These are phyloP conservation scores for Fusarium acutatum DNA, from an alignment of 2,329 filamentous ascomycete genomes.

Conservation along the genomic window DNA sequence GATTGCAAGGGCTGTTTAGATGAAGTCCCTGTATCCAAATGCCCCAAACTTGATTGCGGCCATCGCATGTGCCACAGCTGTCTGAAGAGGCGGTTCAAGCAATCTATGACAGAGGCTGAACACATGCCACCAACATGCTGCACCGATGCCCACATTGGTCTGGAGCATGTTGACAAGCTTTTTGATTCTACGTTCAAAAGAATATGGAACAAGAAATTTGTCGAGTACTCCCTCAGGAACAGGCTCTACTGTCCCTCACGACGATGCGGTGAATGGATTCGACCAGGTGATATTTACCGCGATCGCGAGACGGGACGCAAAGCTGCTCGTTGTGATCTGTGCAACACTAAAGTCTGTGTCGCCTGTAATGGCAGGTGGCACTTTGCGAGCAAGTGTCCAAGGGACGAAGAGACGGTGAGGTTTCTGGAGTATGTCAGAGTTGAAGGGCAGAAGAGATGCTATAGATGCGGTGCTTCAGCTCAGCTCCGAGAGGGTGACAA, in stretches of 20 bases:
- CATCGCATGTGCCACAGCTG: slow-evolving; percentile 85
- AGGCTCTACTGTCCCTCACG: slow-evolving; percentile 79
- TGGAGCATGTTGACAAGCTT: slow-evolving; percentile 78
- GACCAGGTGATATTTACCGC: slow-evolving; percentile 71
- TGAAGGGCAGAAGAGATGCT: slow-evolving; percentile 79
- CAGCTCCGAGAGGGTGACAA: slow-evolving; percentile 86
- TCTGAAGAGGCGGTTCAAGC: slow-evolving; percentile 76
- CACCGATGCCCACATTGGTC: slow-evolving; percentile 74
- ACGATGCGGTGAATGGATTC: slow-evolving; percentile 82
- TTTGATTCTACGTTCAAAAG: slow-evolving; percentile 80
- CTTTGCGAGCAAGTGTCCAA: slow-evolving; percentile 72
- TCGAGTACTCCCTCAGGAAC: slow-evolving; percentile 77
- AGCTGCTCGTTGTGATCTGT: slow-evolving; percentile 74
- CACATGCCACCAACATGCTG: slow-evolving; percentile 91
- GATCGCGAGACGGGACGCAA: slow-evolving; percentile 66
- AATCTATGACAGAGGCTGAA: slow-evolving; percentile 78
- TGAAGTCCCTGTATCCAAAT: slow-evolving; percentile 68
- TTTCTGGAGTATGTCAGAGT: slow-evolving; percentile 72
- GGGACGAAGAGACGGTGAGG: slow-evolving; percentile 71
- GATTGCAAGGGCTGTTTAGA: slow-evolving; percentile 79
- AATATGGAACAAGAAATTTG: slow-evolving; percentile 81
- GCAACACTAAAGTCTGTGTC: slow-evolving; percentile 78
- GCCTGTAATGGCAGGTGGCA: slow-evolving; percentile 81
- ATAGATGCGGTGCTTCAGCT: slow-evolving; percentile 76
- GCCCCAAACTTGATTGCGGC: slow-evolving; percentile 77